A percentile compares a stretch with the other conserved stretches of the same genome.
phyloP scores from a whole-genome alignment of 345 rosid genomes.

The Populus alba region DNA sequence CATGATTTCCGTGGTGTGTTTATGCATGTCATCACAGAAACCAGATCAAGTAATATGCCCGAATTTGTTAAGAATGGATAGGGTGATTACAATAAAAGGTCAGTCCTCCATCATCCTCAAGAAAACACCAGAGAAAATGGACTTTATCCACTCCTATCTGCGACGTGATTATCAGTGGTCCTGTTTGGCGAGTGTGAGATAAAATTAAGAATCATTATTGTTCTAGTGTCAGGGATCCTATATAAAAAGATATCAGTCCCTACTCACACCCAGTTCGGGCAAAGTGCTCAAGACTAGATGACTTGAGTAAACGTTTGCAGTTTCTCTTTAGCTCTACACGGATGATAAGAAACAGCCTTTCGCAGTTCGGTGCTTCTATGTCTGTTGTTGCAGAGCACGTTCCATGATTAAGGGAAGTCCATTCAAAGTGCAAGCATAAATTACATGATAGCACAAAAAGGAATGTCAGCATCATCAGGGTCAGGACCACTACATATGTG shows the following conservation, averaged over 20 bases:
- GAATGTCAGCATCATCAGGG: constrained; percentile 2
- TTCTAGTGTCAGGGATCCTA: not conserved
- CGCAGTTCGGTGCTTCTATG: not conserved
- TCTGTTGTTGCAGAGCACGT: not conserved
- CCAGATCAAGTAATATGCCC: not conserved
- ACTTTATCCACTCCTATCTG: not conserved
- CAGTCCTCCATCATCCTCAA: not conserved
- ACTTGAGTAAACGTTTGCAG: not conserved
- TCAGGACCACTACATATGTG: not conserved
- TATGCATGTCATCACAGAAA: not conserved
- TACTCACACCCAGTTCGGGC: not conserved
- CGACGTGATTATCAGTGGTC: not conserved
- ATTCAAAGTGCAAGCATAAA: not conserved
- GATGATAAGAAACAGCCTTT: not conserved
- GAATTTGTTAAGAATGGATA: not conserved
- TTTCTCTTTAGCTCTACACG: not conserved
- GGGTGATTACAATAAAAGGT: not conserved
- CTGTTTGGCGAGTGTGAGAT: not conserved
- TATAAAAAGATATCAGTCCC: not conserved
- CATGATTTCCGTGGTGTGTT: not conserved
- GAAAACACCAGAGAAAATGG: not conserved
- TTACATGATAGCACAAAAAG: constrained; percentile 1
- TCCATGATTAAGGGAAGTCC: not conserved
- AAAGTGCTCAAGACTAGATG: not conserved
- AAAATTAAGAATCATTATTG: not conserved